phyloP scores from a whole-genome alignment of 208 protist genomes.

The Acanthamoeba castellanii region DNA sequence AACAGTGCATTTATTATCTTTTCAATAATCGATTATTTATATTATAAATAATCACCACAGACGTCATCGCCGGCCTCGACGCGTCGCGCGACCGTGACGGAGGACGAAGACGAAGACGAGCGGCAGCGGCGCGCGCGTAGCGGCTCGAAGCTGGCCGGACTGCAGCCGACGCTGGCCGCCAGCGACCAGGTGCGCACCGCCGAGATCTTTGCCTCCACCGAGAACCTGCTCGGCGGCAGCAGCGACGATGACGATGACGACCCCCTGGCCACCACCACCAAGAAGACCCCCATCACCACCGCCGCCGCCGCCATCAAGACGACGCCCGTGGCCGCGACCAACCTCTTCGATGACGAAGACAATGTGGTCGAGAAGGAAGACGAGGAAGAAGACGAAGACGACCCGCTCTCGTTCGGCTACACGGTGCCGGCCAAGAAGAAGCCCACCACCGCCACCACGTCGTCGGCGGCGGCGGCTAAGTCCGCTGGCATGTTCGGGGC shows the following conservation, averaged over 20 bases:
- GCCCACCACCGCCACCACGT: background rate
- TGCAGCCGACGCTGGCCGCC: background rate
- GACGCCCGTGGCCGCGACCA: background rate
- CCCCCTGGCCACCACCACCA: background rate
- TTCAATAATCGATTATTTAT: no score
- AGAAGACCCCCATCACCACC: background rate
- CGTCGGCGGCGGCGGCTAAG: background rate
- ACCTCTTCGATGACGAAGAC: background rate
- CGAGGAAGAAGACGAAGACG: background rate
- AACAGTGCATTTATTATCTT: no score
- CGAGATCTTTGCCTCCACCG: conserved; percentile 16
- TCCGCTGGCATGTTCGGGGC: background rate
- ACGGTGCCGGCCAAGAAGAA: background rate
- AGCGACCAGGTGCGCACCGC: background rate
- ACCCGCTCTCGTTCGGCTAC: background rate
- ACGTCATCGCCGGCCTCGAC: background rate
- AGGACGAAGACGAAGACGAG: background rate
- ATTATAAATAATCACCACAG: background rate
- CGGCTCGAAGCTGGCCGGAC: conserved; percentile 33
- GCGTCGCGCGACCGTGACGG: background rate
- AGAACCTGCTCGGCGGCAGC: background rate
- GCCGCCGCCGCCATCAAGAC: background rate
- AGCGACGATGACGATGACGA: background rate
- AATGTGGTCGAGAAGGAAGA: background rate
- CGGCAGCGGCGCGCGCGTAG: background rate